Conservation (phyloP, 1,284 basidiomycete genomes). For the Tilletia indica region DNA sequence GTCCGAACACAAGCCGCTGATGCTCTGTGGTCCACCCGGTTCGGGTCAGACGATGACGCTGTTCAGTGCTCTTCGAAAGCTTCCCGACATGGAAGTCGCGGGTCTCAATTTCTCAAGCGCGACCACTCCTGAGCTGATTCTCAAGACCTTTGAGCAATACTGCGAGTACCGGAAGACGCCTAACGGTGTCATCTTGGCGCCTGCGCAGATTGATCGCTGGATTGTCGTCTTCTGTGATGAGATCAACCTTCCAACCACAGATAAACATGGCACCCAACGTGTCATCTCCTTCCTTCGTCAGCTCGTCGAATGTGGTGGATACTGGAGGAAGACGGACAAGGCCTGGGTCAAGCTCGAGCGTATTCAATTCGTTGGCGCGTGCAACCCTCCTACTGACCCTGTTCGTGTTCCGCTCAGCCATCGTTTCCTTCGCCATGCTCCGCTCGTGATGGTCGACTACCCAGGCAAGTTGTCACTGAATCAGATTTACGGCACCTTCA, state of each 20-base stretch:
- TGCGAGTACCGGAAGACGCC: conserved; percentile 99
- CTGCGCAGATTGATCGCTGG: conserved; percentile 93
- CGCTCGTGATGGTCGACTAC: conserved; percentile 99
- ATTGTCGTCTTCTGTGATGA: conserved; percentile 99
- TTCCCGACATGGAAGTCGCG: conserved; percentile 97
- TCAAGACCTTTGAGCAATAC: conserved; percentile 99
- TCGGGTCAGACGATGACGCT: conserved; percentile 99
- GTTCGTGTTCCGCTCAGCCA: conserved; percentile 97
- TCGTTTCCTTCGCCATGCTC: conserved; percentile 94
- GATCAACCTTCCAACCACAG: conserved; percentile 93
- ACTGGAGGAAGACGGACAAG: conserved; percentile 91
- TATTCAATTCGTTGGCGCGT: conserved; percentile 98
- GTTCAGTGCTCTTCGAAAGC: conserved; percentile 95
- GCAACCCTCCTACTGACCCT: conserved; percentile 99
- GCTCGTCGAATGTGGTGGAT: conserved; percentile 90
- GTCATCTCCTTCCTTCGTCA: conserved; percentile 99
- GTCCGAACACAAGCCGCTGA: conserved; percentile 95
- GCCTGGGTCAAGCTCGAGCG: conserved; percentile 96
- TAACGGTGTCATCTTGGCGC: conserved; percentile 89
- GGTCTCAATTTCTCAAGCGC: conserved; percentile 99
- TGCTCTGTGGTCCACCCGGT: conserved; percentile 97
- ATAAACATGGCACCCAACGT: conserved; percentile 97
- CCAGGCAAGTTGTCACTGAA: conserved; percentile 94
- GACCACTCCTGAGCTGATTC: conserved; percentile 92
- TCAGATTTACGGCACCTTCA: conserved; percentile 99